phyloP scores from a whole-genome alignment of 495 filamentous ascomycete genomes.

The Chaetomidium leptoderma region DNA sequence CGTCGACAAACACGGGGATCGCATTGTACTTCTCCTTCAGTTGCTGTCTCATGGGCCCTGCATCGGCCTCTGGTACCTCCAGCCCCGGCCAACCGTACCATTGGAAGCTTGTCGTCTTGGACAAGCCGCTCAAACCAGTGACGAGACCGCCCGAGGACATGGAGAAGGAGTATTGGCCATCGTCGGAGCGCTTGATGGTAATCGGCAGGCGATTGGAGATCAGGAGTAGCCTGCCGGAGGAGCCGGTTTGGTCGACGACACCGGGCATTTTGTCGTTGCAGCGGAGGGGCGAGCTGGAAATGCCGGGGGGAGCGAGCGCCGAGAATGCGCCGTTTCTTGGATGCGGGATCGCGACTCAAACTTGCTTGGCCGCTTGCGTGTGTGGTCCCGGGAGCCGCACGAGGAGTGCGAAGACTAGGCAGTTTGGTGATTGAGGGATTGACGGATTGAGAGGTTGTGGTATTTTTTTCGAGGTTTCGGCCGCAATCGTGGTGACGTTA shows the following conservation, averaged over 20 bases:
- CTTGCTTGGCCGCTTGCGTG: not conserved
- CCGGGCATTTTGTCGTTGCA: conserved; percentile 28
- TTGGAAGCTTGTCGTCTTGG: conserved; percentile 86
- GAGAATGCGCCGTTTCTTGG: not conserved
- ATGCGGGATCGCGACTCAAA: not conserved
- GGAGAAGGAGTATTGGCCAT: conserved; percentile 74
- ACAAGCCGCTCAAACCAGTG: conserved; percentile 81
- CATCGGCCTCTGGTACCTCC: conserved; percentile 71
- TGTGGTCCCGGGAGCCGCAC: not conserved
- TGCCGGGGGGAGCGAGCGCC: not conserved
- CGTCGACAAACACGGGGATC: conserved; percentile 71
- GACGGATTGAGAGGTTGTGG: not conserved
- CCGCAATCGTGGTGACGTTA: conserved; percentile 9
- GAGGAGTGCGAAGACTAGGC: not conserved
- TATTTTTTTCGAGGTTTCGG: not conserved
- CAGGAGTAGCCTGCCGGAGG: conserved; percentile 60
- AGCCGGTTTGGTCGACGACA: conserved; percentile 20
- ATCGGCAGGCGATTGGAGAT: conserved; percentile 93
- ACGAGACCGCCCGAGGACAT: conserved; percentile 96
- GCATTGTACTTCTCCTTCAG: conserved; percentile 69
- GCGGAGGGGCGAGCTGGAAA: not conserved
- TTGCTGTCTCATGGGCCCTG: conserved; percentile 59
- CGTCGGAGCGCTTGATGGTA: conserved; percentile 86
- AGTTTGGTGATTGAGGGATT: not conserved
- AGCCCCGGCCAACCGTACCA: conserved; percentile 98